A percentile compares a stretch with the other conserved stretches of the same genome.
Evolutionary conservation across 257 asterid species (phyloP).

Genomic region (Anisodus acutangulus): DNA sequence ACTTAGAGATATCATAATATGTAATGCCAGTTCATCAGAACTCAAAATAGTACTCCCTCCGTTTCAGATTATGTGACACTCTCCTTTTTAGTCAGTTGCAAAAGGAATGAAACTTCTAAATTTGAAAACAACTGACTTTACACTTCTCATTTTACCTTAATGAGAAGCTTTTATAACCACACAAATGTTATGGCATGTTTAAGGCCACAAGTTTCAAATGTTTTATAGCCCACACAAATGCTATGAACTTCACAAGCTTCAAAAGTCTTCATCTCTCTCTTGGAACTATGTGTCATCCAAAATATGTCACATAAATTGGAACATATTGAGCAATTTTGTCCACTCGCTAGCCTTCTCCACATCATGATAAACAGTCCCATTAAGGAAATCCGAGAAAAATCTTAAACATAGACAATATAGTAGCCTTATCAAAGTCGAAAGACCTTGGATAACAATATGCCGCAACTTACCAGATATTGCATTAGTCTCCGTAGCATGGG

Average conservation of each 20-base stretch:
- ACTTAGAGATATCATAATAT: background rate
- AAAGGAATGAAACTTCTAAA: background rate
- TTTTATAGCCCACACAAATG: background rate
- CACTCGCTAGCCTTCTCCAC: background rate
- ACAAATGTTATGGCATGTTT: background rate
- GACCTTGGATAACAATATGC: background rate
- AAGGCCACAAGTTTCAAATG: background rate
- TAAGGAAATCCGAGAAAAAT: background rate
- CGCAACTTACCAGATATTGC: constrained; percentile 35
- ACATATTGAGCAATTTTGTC: background rate
- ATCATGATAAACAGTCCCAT: background rate
- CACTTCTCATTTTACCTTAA: background rate
- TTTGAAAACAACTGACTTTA: background rate
- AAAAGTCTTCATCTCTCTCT: background rate
- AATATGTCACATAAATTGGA: background rate
- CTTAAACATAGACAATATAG: background rate
- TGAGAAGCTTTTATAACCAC: constrained; percentile 16
- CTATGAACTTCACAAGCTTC: background rate
- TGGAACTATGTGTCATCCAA: background rate
- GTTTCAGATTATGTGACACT: background rate
- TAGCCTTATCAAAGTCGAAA: constrained; percentile 18
- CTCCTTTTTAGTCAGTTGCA: background rate
- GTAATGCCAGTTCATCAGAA: background rate
- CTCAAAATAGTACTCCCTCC: constrained; percentile 3
- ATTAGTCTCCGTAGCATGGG: constrained; percentile 34